Conservation (phyloP, 805 yeast genomes). For the Teunomyces lycoperdinae region DNA sequence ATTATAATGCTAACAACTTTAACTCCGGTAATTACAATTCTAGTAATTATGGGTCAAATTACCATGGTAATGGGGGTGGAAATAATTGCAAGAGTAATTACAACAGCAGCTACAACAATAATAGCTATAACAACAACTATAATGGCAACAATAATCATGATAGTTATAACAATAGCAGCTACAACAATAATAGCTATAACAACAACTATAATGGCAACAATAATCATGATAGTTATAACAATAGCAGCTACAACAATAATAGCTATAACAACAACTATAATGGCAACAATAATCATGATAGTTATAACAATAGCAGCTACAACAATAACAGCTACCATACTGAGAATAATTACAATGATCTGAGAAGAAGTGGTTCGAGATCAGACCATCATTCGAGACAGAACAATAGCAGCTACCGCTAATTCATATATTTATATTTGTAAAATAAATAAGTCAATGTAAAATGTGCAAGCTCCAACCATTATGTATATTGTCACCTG, state of each 20-base stretch:
- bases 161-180: constrained; percentile 4
- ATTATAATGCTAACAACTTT: not conserved
- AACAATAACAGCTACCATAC: constrained; percentile 2
- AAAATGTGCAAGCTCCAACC: constrained; percentile 19
- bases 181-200: constrained; percentile 3
- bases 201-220: constrained; percentile 8
- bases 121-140: constrained; percentile 5
- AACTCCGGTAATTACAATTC: constrained; percentile 4
- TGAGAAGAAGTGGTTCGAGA: not conserved
- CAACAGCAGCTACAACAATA: constrained; percentile 5
- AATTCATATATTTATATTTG: not conserved
- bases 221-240: constrained; percentile 1
- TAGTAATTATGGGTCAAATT: constrained; percentile 7
- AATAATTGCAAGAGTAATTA: constrained; percentile 5
- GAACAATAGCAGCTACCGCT: constrained; percentile 1
- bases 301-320: not conserved
- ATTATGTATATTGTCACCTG: constrained; percentile 18
- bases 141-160: constrained; percentile 9
- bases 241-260: not conserved
- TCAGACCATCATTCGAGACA: not conserved
- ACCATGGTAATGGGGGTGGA: constrained; percentile 8
- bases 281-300: not conserved
- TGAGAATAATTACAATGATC: constrained; percentile 3
- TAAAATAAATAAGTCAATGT: constrained; percentile 5
- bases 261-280: not conserved